phyloP scores from a whole-genome alignment of 345 rosid species.

The Hirschfeldia incana region DNA sequence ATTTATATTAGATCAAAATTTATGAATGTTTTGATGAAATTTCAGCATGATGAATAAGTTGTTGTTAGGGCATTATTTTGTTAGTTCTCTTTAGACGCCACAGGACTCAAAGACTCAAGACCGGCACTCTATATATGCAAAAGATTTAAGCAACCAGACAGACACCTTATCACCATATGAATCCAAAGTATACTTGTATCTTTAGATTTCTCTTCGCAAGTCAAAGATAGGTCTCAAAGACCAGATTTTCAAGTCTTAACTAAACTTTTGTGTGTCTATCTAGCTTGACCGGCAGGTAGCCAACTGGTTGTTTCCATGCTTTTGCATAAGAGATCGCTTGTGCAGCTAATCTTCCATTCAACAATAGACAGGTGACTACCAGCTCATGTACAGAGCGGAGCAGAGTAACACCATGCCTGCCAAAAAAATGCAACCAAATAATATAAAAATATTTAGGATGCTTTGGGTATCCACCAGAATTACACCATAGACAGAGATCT shows the following conservation, averaged over 20 bases:
- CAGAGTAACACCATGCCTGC: constrained; percentile 7
- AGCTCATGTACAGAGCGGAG: background rate
- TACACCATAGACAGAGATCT: background rate
- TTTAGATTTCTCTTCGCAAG: background rate
- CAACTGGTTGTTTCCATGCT: background rate
- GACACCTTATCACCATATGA: constrained; percentile 9
- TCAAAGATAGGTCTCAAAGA: background rate
- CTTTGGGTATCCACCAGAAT: background rate
- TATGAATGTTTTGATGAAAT: too few relatives aligned
- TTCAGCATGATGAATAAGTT: too few relatives aligned
- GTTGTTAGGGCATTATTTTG: too few relatives aligned
- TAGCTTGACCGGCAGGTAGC: background rate
- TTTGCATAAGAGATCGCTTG: constrained; percentile 2
- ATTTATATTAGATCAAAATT: too few relatives aligned
- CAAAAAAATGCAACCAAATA: background rate
- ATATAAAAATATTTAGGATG: background rate
- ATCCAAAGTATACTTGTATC: constrained; percentile 18
- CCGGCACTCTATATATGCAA: too few relatives aligned
- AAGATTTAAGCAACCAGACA: background rate
- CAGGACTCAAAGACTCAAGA: too few relatives aligned
- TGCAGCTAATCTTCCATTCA: constrained; percentile 3
- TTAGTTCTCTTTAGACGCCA: too few relatives aligned
- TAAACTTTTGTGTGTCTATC: constrained; percentile 5
- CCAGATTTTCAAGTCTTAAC: constrained; percentile 1
- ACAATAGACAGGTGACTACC: background rate